Conservation (phyloP, 108 stramenopile genomes). For the Thalassiosira profunda region DNA sequence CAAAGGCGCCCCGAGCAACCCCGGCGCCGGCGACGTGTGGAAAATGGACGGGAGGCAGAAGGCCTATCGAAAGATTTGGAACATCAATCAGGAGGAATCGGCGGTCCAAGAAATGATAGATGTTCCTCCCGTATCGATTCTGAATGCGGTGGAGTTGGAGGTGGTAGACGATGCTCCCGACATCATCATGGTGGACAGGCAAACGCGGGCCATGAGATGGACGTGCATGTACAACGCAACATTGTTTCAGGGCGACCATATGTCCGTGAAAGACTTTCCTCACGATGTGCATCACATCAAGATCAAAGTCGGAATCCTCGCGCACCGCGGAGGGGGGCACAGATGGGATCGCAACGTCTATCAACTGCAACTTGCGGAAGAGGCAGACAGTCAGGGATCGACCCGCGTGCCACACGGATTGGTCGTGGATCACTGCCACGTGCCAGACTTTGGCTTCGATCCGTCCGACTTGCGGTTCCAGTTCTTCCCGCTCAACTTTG, state of each 20-base stretch:
- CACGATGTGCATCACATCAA: constrained; percentile 24
- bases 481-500: constrained; percentile 9
- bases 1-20: too few species aligned
- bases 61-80: too few species aligned
- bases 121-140: constrained; percentile 29
- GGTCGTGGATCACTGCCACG: constrained; percentile 27
- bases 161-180: constrained; percentile 12
- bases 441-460: constrained; percentile 31
- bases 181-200: constrained; percentile 10
- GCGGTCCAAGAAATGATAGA: constrained; percentile 7
- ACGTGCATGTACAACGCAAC: constrained; percentile 40
- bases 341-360: constrained; percentile 24
- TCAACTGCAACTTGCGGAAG: constrained; percentile 12
- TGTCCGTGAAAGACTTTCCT: constrained; percentile 26
- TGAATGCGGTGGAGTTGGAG: constrained; percentile 22
- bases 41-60: too few species aligned
- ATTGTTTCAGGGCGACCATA: constrained; percentile 23
- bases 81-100: constrained; percentile 8
- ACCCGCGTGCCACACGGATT: constrained; percentile 24
- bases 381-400: constrained; percentile 18
- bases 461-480: constrained; percentile 3
- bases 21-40: too few species aligned
- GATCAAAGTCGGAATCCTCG: constrained; percentile 20
- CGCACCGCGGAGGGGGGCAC: constrained; percentile 12
- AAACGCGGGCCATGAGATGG: constrained; percentile 31